These are phyloP conservation scores for Lentinula novae-zelandiae DNA, from an alignment of 1,284 basidiomycete species.

Conservation along the genomic window DNA sequence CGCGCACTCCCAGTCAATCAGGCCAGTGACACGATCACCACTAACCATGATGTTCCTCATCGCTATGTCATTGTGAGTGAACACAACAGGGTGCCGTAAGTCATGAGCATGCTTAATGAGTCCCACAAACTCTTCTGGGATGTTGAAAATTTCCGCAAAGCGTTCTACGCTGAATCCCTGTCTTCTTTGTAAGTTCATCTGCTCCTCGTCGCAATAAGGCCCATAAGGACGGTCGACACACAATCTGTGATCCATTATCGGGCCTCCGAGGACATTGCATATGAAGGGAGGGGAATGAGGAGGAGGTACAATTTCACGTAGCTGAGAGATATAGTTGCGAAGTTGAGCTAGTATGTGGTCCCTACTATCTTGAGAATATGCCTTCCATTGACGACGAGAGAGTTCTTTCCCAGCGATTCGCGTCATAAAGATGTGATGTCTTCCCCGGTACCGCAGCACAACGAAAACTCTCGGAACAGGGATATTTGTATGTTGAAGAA, in stretches of 20 bases:
- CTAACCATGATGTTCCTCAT: neutral
- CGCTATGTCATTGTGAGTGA: conserved; percentile 15
- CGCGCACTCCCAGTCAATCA: conserved; percentile 1
- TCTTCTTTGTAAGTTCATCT: neutral
- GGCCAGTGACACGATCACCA: neutral
- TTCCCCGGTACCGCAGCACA: neutral
- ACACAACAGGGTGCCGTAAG: neutral
- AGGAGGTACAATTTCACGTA: neutral
- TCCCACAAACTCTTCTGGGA: neutral
- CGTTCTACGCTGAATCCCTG: neutral
- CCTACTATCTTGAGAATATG: neutral
- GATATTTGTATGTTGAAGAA: conserved; percentile 20
- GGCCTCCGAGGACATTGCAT: neutral
- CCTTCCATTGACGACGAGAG: neutral
- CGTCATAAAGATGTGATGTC: neutral
- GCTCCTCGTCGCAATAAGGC: neutral
- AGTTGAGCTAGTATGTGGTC: neutral
- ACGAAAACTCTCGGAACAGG: conserved; percentile 20
- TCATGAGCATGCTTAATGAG: neutral
- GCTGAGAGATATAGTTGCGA: neutral
- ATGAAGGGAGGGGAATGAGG: neutral
- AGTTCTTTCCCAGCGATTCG: neutral
- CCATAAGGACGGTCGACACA: neutral
- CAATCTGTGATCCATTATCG: neutral
- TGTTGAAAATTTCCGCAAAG: neutral